phyloP scores from a whole-genome alignment of 306 rosid genomes.

The Herpetospermum pedunculosum region DNA sequence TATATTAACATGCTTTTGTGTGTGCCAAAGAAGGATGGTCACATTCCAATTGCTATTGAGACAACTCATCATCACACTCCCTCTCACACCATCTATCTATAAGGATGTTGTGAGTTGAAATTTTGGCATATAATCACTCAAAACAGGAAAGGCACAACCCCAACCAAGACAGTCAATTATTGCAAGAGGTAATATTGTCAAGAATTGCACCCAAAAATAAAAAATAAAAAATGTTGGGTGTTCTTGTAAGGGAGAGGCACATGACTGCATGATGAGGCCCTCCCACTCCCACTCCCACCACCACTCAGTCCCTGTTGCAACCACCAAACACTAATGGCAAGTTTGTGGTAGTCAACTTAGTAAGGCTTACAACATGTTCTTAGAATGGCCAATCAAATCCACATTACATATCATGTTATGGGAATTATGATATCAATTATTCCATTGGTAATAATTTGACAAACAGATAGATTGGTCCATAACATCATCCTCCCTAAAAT shows the following conservation, averaged over 20 bases:
- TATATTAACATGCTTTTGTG: not conserved
- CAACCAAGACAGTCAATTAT: not conserved
- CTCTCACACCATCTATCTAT: not conserved
- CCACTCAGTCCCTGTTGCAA: not conserved
- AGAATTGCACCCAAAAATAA: not conserved
- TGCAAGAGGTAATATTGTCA: constrained; percentile 1
- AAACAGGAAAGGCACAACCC: constrained; percentile 3
- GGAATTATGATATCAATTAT: not conserved
- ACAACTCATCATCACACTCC: constrained; percentile 7
- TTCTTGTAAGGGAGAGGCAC: not conserved
- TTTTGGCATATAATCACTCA: constrained; percentile 3
- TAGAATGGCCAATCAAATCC: not conserved
- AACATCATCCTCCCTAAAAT: not conserved
- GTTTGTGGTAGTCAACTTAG: not conserved
- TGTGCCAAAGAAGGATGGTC: constrained; percentile 1
- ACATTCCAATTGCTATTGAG: not conserved
- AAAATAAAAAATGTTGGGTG: not conserved
- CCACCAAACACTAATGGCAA: constrained; percentile 1
- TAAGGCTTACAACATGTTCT: not conserved
- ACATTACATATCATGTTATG: not conserved
- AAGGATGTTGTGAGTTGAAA: constrained; percentile 5
- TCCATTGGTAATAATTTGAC: not conserved
- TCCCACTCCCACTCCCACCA: not conserved
- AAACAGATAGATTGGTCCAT: not conserved
- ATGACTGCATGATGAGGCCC: constrained; percentile 3